These are phyloP conservation scores for Basipetospora chlamydospora DNA, from an alignment of 2,329 filamentous ascomycete genomes.

Conservation along the genomic window DNA sequence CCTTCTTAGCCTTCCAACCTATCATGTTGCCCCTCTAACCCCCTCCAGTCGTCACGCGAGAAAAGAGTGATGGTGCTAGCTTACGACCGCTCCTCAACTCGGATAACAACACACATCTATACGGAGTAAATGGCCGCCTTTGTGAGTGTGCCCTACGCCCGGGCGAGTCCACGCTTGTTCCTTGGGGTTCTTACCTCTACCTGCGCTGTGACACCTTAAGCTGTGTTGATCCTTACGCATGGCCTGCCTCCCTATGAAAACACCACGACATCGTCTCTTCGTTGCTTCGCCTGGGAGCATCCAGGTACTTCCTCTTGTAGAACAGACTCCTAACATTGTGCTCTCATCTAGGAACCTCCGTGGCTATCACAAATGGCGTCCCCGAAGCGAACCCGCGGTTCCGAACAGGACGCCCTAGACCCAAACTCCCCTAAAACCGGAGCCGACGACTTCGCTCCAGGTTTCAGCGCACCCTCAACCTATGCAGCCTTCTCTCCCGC, in stretches of 20 bases:
- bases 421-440: slow-evolving; percentile 4
- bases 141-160: slow-evolving; percentile 1
- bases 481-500: slow-evolving; percentile 82
- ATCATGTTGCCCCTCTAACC: slow-evolving; percentile 1
- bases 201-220: too few relatives aligned
- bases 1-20: background rate
- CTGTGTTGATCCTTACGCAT: too few relatives aligned
- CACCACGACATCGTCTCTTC: too few relatives aligned
- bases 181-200: background rate
- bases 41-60: background rate
- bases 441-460: slow-evolving; percentile 10
- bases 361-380: slow-evolving; percentile 11
- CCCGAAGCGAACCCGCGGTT: slow-evolving; percentile 6
- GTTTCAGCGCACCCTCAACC: slow-evolving; percentile 45
- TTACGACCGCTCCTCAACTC: too few relatives aligned
- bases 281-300: too few relatives aligned
- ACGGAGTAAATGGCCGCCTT: slow-evolving; percentile 7
- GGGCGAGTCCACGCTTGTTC: too few relatives aligned
- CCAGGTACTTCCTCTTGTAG: background rate
- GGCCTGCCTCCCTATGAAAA: too few relatives aligned
- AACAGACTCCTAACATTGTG: background rate
- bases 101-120: background rate
- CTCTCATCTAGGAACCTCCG: slow-evolving; percentile 7
- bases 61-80: too few relatives aligned
- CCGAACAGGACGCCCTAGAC: slow-evolving; percentile 6